These are phyloP conservation scores for Neocatenulostroma microsporum DNA, from an alignment of 2,329 filamentous ascomycete species.

Conservation along the genomic window DNA sequence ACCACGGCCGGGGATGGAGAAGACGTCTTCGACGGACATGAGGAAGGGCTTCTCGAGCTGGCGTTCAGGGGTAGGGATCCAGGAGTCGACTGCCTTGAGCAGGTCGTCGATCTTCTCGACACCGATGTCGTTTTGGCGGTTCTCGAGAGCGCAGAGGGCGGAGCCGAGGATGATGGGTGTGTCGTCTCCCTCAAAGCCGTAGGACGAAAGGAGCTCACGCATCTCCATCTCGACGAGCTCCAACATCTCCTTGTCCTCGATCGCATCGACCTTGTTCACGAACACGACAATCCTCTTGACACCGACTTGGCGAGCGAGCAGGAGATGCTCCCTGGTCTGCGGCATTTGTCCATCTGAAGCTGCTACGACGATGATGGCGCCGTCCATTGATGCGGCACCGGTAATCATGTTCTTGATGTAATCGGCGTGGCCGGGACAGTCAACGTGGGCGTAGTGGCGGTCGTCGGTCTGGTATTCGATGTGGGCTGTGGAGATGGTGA, in stretches of 20 bases:
- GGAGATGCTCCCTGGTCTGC: conserved; percentile 95
- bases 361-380: conserved; percentile 96
- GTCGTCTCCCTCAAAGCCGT: conserved; percentile 96
- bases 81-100: conserved; percentile 78
- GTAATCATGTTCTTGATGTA: conserved; percentile 99
- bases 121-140: conserved; percentile 80
- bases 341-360: conserved; percentile 99
- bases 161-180: conserved; percentile 97
- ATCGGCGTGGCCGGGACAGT: conserved; percentile 99
- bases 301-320: conserved; percentile 96
- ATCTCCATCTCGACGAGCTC: conserved; percentile 99
- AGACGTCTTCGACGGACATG: conserved; percentile 80
- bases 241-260: conserved; percentile 98
- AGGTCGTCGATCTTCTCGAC: conserved; percentile 83
- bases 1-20: conserved; percentile 66
- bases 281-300: conserved; percentile 98
- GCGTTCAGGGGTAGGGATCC: conserved; percentile 93
- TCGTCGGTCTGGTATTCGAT: conserved; percentile 94
- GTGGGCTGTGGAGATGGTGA: conserved; percentile 96
- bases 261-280: conserved; percentile 97
- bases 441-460: conserved; percentile 98
- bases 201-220: conserved; percentile 86
- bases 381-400: conserved; percentile 98
- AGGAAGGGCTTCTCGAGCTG: conserved; percentile 97
- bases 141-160: conserved; percentile 87